Percentiles rank a stretch among this genome's conserved stretches.
Conservation (phyloP, 1,139 yeast species). For the Magnusiomyces fungicola region DNA sequence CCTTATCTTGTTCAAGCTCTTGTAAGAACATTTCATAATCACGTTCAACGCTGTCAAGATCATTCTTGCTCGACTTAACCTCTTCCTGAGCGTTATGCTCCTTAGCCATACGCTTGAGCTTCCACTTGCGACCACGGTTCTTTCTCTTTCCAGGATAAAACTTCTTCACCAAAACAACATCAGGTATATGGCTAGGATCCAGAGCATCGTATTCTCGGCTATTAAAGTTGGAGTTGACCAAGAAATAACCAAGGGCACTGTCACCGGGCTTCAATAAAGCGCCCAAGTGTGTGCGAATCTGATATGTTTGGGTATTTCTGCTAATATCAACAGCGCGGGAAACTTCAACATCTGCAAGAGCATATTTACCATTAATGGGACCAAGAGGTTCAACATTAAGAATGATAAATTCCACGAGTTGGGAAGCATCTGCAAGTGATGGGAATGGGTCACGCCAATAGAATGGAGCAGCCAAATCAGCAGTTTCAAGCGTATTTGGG, state of each 20-base stretch:
- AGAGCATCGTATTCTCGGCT: conserved; percentile 74
- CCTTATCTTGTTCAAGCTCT: conserved; percentile 95
- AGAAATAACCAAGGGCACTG: conserved; percentile 82
- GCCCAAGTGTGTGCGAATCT: conserved; percentile 85
- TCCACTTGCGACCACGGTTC: conserved; percentile 82
- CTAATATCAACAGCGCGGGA: conserved; percentile 85
- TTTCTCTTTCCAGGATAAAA: conserved; percentile 72
- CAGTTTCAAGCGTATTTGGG: conserved; percentile 70
- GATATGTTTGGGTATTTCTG: conserved; percentile 66
- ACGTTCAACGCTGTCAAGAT: conserved; percentile 84
- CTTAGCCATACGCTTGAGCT: conserved; percentile 94
- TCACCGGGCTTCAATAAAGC: conserved; percentile 95
- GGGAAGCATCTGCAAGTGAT: conserved; percentile 68
- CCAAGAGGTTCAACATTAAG: conserved; percentile 95
- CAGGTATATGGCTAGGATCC: conserved; percentile 53
- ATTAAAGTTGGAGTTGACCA: conserved; percentile 79
- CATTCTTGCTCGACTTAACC: conserved; percentile 65
- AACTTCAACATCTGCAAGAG: conserved; percentile 83
- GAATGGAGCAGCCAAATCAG: conserved; percentile 67
- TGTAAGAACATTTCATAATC: conserved; percentile 95
- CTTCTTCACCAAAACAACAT: conserved; percentile 87
- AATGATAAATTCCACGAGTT: conserved; percentile 80
- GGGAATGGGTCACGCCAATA: conserved; percentile 87
- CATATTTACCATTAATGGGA: conserved; percentile 67
- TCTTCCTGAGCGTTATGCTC: conserved; percentile 88